Evolutionary conservation across 2,329 filamentous ascomycete genomes (phyloP), one percentile per base, ranked within the genome.

Genomic region (Raffaelea ambrosiae): DNA sequence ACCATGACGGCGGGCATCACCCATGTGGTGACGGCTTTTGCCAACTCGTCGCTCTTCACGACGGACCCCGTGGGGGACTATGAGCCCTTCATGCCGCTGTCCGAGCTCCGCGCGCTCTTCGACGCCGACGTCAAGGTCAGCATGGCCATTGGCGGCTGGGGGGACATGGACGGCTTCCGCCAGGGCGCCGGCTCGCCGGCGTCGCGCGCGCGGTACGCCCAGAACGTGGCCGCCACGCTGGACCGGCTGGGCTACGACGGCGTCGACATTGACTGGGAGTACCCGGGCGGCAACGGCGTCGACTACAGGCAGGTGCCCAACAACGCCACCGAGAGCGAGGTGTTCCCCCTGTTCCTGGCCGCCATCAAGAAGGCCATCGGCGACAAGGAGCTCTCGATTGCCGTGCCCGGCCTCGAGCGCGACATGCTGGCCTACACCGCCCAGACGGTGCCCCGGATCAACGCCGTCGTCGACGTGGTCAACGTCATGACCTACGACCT

Each of bases 401-500:
- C 84, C 8, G 81, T 84, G 0, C 84, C 84, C 0, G 84, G 80
- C 1, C 69, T 81, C 3, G 68, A 75, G 52, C 63, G 67, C 42
- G 84, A 88, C 56, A 77, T 88, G 73, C 74, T 88, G 41, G 83
- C 80, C 13, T 87, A 77, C 60, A 86, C 77, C 0, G 52, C 65
- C 3, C 64, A 72, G 8, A 79, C 74, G 16, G 67, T 82, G 0
- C 77, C 81, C 0, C 64, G 70, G 48, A 83, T 88, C 57, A 72
- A 69, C 56, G 58, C 67, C 4, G 68, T 71, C 1, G 72, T 86
- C 16, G 81, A 88, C 57, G 82, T 82, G 54, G 69, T 87, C 59
- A 88, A 87, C 55, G 46, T 74, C 57, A 76, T 86, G 84, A 73
- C 76, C 2, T 87, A 86, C 60, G 83, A 87, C 56, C 64, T 84